phyloP scores from a whole-genome alignment of 2,329 filamentous ascomycete species.

The Podosphaera aphanis region DNA sequence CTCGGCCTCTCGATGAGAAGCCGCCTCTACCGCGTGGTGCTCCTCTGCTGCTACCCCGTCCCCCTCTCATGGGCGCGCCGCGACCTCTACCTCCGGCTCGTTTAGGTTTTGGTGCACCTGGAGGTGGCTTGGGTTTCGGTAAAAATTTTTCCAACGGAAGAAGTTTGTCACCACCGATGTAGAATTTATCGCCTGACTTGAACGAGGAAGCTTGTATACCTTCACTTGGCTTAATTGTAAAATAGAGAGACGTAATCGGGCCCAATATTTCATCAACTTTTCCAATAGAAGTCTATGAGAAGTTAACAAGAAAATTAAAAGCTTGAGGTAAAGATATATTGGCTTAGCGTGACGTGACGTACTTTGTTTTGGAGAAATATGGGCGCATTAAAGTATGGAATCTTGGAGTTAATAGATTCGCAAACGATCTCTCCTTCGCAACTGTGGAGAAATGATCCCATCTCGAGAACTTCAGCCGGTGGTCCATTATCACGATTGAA shows the following conservation, averaged over 20 bases:
- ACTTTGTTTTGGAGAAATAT: slow-evolving; percentile 99
- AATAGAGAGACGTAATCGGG: slow-evolving; percentile 92
- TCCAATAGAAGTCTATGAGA: slow-evolving; percentile 49
- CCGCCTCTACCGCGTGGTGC: slow-evolving; percentile 30
- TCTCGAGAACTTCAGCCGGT: slow-evolving; percentile 45
- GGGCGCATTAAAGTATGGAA: slow-evolving; percentile 96
- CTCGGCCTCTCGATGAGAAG: slow-evolving; percentile 21
- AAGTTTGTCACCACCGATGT: slow-evolving; percentile 82
- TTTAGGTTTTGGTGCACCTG: slow-evolving; percentile 46
- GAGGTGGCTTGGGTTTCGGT: slow-evolving; percentile 63
- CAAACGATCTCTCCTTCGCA: slow-evolving; percentile 97
- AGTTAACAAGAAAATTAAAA: neutral
- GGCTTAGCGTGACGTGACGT: slow-evolving; percentile 10
- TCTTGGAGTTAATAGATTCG: slow-evolving; percentile 82
- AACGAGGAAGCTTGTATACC: slow-evolving; percentile 88
- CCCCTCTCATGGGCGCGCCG: slow-evolving; percentile 21
- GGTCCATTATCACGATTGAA: slow-evolving; percentile 39
- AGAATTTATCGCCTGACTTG: slow-evolving; percentile 94
- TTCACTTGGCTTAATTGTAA: slow-evolving; percentile 92
- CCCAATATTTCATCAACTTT: slow-evolving; percentile 97
- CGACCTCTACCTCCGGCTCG: slow-evolving; percentile 30
- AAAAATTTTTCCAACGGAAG: slow-evolving; percentile 89
- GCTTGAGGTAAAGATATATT: too few species aligned
- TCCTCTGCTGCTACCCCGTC: slow-evolving; percentile 23
- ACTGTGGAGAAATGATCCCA: slow-evolving; percentile 83